These are phyloP conservation scores for Mycosphaerella sp. DNA, from an alignment of 2,329 filamentous ascomycete genomes.

Conservation along the genomic window DNA sequence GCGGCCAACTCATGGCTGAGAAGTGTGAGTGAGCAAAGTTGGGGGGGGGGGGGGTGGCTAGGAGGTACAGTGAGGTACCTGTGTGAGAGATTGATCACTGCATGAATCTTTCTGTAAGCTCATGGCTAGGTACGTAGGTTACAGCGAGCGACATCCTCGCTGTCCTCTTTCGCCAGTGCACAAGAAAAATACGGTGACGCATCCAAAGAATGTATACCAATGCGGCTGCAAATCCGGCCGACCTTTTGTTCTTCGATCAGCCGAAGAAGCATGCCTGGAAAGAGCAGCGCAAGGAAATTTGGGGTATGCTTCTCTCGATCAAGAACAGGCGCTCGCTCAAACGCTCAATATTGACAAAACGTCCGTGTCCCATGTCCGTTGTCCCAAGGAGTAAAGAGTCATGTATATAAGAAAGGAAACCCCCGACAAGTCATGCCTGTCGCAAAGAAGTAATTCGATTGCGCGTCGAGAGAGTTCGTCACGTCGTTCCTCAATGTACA, in stretches of 20 bases:
- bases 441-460: not conserved
- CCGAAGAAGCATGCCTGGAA: constrained; percentile 3
- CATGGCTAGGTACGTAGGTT: not conserved
- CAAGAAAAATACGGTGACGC: not conserved
- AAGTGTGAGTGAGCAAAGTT: too few relatives aligned
- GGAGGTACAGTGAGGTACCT: too few relatives aligned
- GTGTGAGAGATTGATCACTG: too few relatives aligned
- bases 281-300: constrained; percentile 4
- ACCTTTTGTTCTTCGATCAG: too few relatives aligned
- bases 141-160: not conserved
- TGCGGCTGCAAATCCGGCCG: not conserved
- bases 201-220: not conserved
- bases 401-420: not conserved
- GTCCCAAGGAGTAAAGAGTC: not conserved
- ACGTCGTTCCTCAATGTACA: not conserved
- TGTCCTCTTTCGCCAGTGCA: not conserved
- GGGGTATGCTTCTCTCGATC: constrained; percentile 7
- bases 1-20: too few relatives aligned
- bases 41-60: too few relatives aligned
- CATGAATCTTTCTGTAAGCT: not conserved
- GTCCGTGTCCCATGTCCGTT: not conserved
- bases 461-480: not conserved
- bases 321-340: constrained; percentile 14
- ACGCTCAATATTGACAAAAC: constrained; percentile 9
- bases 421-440: not conserved